A percentile compares a stretch with the other conserved stretches of the same genome.
Conservation (phyloP, 495 filamentous ascomycete genomes). For the Saxophila tyrrhenica region DNA sequence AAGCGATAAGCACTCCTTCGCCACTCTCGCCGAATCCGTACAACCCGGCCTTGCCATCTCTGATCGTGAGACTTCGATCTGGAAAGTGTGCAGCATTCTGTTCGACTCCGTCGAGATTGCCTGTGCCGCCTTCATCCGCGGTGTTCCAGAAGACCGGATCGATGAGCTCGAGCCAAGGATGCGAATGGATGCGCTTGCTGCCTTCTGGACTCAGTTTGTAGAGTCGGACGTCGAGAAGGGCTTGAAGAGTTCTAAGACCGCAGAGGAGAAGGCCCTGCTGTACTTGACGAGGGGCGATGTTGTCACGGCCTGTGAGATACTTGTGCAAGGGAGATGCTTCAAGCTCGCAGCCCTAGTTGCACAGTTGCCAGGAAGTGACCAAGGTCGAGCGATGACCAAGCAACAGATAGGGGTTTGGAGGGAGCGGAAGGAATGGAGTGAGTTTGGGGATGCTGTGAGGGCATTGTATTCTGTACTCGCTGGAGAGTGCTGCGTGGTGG, state of each 20-base stretch:
- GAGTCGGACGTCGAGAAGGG: constrained; percentile 41
- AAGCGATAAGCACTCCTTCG: background rate
- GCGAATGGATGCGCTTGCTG: constrained; percentile 43
- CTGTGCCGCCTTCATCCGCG: constrained; percentile 26
- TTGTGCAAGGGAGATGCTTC: constrained; percentile 61
- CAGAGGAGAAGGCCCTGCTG: constrained; percentile 76
- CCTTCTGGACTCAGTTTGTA: constrained; percentile 56
- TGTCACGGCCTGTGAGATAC: constrained; percentile 64
- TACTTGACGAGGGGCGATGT: constrained; percentile 66
- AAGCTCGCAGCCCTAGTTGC: constrained; percentile 74
- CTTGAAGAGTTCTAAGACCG: constrained; percentile 28
- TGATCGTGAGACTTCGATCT: constrained; percentile 39
- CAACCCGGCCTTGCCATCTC: background rate
- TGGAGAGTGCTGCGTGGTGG: constrained; percentile 69
- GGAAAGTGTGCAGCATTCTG: constrained; percentile 71
- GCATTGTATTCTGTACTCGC: constrained; percentile 81
- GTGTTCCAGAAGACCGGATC: constrained; percentile 36
- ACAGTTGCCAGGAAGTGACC: constrained; percentile 49
- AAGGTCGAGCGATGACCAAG: constrained; percentile 54
- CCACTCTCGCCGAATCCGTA: background rate
- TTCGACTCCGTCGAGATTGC: constrained; percentile 58
- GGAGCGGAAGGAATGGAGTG: constrained; percentile 64
- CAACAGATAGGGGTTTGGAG: constrained; percentile 77
- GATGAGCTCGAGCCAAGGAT: constrained; percentile 37
- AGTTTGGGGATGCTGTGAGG: constrained; percentile 75